phyloP scores from a whole-genome alignment of 108 stramenopile genomes.

The Cyclostephanos invisitatus region DNA sequence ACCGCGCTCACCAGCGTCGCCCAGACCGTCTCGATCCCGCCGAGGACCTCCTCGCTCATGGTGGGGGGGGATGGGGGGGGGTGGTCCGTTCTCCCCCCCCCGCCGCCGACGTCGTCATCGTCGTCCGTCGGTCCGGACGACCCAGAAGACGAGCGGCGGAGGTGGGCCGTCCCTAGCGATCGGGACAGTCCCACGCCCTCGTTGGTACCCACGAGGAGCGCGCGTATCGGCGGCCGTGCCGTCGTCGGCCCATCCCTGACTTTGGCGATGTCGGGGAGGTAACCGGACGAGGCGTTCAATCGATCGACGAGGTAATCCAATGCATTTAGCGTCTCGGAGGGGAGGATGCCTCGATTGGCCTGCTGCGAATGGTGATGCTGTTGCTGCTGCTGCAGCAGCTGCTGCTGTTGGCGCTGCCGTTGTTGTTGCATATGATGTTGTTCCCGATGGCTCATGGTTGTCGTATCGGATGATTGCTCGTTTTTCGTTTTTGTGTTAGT shows the following conservation, averaged over 20 bases:
- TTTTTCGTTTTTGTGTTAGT: too few species aligned
- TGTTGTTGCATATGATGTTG: not conserved
- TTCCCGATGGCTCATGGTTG: too few species aligned
- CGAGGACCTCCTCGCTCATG: conserved; percentile 47
- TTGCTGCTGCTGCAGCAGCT: not conserved
- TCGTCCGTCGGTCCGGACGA: not conserved
- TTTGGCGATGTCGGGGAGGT: conserved; percentile 9
- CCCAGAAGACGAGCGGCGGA: conserved; percentile 9
- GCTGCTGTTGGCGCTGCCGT: not conserved
- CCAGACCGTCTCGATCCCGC: conserved; percentile 50
- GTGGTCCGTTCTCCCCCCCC: not conserved
- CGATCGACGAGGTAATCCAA: conserved; percentile 53
- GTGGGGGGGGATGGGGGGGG: not conserved
- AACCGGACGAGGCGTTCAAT: conserved; percentile 49
- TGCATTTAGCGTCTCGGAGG: conserved; percentile 43
- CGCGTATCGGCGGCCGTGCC: conserved; percentile 26
- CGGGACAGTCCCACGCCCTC: conserved; percentile 53
- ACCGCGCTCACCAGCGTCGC: conserved; percentile 45
- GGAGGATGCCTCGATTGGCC: conserved; percentile 47
- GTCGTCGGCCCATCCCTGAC: too few species aligned
- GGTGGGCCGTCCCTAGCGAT: conserved; percentile 46
- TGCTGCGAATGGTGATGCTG: conserved; percentile 33
- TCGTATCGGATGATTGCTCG: too few species aligned
- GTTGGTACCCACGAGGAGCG: conserved; percentile 53
- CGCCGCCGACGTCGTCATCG: not conserved